These are phyloP conservation scores for Jatropha multifida DNA, from an alignment of 441 rosid genomes.

Conservation along the genomic window DNA sequence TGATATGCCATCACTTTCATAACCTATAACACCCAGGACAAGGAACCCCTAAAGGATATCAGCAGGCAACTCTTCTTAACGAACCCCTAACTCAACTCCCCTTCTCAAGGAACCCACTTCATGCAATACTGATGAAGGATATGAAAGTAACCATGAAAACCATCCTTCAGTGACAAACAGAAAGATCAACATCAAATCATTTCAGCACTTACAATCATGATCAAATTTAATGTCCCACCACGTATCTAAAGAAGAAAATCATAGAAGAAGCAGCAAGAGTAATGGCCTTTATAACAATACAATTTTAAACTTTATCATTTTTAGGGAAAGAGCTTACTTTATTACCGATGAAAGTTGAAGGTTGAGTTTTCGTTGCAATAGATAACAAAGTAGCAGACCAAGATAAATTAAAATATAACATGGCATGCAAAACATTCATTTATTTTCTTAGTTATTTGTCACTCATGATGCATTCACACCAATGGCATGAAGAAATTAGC, in stretches of 20 bases:
- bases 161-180: too few relatives aligned
- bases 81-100: neutral
- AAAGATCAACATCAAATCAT: neutral
- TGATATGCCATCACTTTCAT: neutral
- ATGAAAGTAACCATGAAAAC: neutral
- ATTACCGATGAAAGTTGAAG: neutral
- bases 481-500: neutral
- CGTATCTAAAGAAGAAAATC: neutral
- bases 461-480: neutral
- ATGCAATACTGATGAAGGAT: neutral
- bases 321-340: neutral
- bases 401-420: neutral
- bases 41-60: neutral
- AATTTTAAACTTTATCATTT: neutral
- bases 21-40: neutral
- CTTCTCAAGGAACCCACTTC: neutral
- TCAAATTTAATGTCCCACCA: neutral
- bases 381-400: neutral
- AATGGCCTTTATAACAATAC: neutral
- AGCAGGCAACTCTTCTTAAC: neutral
- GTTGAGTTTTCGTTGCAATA: neutral
- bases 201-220: neutral
- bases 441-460: neutral
- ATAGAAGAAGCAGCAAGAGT: neutral
- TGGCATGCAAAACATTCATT: neutral